Base-by-base conservation (phyloP, 2,329 filamentous ascomycete genomes). In the Beauveria bassiana region DNA sequence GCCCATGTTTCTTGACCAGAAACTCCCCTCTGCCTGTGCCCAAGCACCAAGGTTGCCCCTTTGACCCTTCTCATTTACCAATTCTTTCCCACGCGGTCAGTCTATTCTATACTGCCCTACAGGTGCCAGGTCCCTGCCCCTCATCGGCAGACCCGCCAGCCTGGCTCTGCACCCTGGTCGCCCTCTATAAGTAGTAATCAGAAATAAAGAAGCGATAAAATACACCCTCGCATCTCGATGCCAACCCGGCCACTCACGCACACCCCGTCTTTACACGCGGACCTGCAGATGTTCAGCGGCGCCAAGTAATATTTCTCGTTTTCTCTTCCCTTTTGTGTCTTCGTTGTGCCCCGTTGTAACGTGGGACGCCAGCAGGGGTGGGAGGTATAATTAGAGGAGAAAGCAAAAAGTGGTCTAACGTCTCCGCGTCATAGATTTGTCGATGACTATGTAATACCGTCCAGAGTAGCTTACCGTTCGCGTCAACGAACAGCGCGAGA, bases 401-500 rank as follows among this genome's bases (percentile, higher is more conserved):
- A 49, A 2, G 7, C 8, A 20, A 51, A 49, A 8, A 50, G 12
- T 6, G 34, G 14, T 16, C 12, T 16, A 34, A 42, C 10, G 46
- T 31, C 56, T 38, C 18, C 34, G 51, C 56, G 56, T 59, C 56
- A 59, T 59, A 43, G 46, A 51, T 51, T 46, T 42, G 34, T 40
- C 20, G 20, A 43, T 42, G 34, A 28, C 22, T 22, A 14, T 10
- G 34, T 38, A 38, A 16, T 38, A 38, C 38, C 34, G 12, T 24
- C 51, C 20, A 16, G 10, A 24, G 22, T 8, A 5, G 34, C 31
- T 38, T 16, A 16, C 34, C 34, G 5, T 38, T 38, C 14, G 34
- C 12, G 34, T 16, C 34, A 6, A 38, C 14, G 34, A 16, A 38
- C 34, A 38, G 34, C 5, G 34, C 34, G 34, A 38, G 34, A 24